Evolutionary conservation across 2,329 filamentous ascomycete species (phyloP), one percentile per base, ranked within the genome.

Genomic region (Colletotrichum cordylinicola): DNA sequence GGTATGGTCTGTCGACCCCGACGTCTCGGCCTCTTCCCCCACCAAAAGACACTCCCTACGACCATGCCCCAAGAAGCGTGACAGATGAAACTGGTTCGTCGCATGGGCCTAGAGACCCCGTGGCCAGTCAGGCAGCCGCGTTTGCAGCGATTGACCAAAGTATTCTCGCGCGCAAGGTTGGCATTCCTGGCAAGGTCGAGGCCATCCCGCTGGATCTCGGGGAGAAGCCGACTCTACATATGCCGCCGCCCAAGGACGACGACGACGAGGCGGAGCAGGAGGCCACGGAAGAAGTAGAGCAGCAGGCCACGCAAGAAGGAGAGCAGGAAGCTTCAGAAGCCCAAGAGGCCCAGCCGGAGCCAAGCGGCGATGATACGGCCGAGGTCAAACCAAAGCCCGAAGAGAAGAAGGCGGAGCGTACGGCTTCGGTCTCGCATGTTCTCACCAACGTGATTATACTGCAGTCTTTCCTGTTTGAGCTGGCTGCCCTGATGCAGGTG

Each of bases 381-480:
- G 79, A 79, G 8, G 81, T 78, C 21, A 79, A 81, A 56, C 80
- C 43, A 52, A 52, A 78, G n/a, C 78, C 80, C 52, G 74, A 75
- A 31, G 80, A 82, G 10, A 78, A 72, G 4, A 78, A 75, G 66
- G 77, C 77, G 39, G 82, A 81, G 33, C 85, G 83, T 65, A 88
- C 88, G 12, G 93, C 92, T 9, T 95, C 93, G 9, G 91, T 97
- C 6, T 95, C 93, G 55, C 94, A 96, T 82, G 87, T 96, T 13
- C 86, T 97, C 77, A 96, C 94, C 8, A 97, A 96, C 82, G 91
- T 94, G 55, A 91, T 96, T 74, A 91, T 96, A 67, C 87, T 96
- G 73, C 95, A 97, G 82, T 94, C 94, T 43, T 97, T 97, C 82
- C 84, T 96, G 66, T 88, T 96, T 66, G 95, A 97, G 83, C 84